Base-by-base conservation (phyloP, 2,329 filamentous ascomycete genomes). In the Apiospora sp. region DNA sequence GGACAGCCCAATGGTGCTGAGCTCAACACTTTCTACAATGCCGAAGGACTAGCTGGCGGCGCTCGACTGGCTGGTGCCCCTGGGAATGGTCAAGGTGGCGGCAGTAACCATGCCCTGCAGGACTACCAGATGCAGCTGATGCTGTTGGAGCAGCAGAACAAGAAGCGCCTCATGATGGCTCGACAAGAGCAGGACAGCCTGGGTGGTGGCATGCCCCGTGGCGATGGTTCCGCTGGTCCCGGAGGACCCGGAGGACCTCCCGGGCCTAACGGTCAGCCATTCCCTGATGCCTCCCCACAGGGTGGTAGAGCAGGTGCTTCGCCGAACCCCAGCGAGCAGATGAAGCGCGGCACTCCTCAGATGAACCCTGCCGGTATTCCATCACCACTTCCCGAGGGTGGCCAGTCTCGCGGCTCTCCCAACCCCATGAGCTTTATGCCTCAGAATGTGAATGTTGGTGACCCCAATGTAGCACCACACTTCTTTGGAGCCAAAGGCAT, bases 71-170 rank as follows among this genome's bases (percentile, higher is more conserved):
- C 84, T 46, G 87, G 84, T 54, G 58, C 30, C 19, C 84, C 86
- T 86, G 84, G 82, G 72, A 83, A 82, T 67, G 75, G 72, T 46
- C 86, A 87, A 75, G 83, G 83, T 74, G 87, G 83, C 77, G 87
- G 85, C 69, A 93, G 92, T 82, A 96, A 94, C 80, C 93, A 95
- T 81, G 93, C 93, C 30, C 86, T 96, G 67, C 93, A 95, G 82
- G 93, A 96, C 81, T 96, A 96, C 78, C 93, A 96, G 84, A 95
- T 95, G 93, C 93, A 96, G 81, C 84, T 96, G 80, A 96, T 95
- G 93, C 84, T 95, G 69, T 87, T 96, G 22, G 93, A 96, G 83
- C 93, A 95, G 82, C 93, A 96, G 83, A 96, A 96, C 78, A 96
- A 95, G 87, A 95, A 95, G 83, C 87, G 93, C 24, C 86, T 96